phyloP scores from a whole-genome alignment of 352 stramenopile genomes.

The Phytophthora pinifolia region DNA sequence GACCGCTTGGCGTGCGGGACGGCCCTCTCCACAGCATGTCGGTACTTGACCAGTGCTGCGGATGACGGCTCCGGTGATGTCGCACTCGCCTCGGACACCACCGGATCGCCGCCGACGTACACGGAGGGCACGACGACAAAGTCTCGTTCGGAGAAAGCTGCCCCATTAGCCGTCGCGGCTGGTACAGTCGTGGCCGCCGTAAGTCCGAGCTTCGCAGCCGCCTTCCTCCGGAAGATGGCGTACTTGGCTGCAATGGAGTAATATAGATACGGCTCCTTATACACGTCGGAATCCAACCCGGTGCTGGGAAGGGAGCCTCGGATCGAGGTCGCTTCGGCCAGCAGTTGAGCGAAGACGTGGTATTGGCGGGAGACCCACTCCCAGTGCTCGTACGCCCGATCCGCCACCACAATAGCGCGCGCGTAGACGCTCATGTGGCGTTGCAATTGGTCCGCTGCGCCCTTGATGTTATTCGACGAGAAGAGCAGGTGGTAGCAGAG shows the following conservation, averaged over 20 bases:
- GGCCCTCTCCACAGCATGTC: conserved; percentile 55
- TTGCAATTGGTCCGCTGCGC: conserved; percentile 82
- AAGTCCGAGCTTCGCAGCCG: conserved; percentile 58
- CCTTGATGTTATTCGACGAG: conserved; percentile 81
- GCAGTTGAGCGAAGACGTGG: conserved; percentile 84
- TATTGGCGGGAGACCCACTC: conserved; percentile 86
- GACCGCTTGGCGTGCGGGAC: conserved; percentile 69
- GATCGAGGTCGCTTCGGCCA: conserved; percentile 72
- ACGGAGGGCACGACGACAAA: conserved; percentile 76
- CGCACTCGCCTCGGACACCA: conserved; percentile 50
- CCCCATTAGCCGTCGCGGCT: conserved; percentile 14
- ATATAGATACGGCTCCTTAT: conserved; percentile 89
- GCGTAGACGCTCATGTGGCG: conserved; percentile 76
- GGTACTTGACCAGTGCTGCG: conserved; percentile 65
- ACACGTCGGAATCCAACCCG: conserved; percentile 76
- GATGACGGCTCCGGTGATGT: conserved; percentile 46
- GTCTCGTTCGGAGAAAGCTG: conserved; percentile 40
- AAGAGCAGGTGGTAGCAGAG: conserved; percentile 89
- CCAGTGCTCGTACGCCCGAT: conserved; percentile 82
- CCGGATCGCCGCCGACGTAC: conserved; percentile 69
- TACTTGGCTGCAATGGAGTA: conserved; percentile 86
- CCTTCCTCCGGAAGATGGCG: conserved; percentile 69
- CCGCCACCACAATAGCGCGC: conserved; percentile 45
- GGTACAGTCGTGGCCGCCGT: conserved; percentile 21
- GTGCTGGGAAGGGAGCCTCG: conserved; percentile 50